Evolutionary conservation across 75 land plant species (phyloP).

Genomic region (Sequoiadendron giganteum): DNA sequence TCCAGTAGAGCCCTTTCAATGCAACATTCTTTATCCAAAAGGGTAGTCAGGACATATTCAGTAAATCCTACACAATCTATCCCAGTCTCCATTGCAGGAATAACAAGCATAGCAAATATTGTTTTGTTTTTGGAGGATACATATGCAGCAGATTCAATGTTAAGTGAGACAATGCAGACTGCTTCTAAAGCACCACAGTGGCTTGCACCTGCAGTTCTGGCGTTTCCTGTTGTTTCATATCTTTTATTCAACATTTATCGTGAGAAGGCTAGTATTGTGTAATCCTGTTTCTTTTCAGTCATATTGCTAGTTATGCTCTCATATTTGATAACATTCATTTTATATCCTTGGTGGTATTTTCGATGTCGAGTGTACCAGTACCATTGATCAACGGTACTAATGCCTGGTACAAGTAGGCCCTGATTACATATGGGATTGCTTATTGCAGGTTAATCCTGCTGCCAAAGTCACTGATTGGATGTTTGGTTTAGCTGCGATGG

Average conservation of each 20-base stretch:
- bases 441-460: constrained; percentile 36
- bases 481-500: constrained; percentile 33
- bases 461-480: constrained; percentile 39
- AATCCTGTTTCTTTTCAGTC: neutral
- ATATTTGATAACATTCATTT: neutral
- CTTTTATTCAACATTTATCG: constrained; percentile 31
- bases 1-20: neutral
- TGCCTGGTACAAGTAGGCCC: neutral
- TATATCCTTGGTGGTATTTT: neutral
- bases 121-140: constrained; percentile 8
- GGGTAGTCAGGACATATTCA: neutral
- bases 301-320: neutral
- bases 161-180: constrained; percentile 14
- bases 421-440: neutral
- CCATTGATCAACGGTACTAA: neutral
- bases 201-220: constrained; percentile 35
- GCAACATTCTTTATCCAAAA: neutral
- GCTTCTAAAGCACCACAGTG: constrained; percentile 26
- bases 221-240: constrained; percentile 36
- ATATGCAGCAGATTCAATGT: constrained; percentile 19
- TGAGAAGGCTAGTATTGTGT: constrained; percentile 21
- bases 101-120: neutral
- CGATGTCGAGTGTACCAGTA: too few relatives aligned
- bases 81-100: neutral
- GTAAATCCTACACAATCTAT: neutral